phyloP scores from a whole-genome alignment of 768 basidiomycete species.

The Cystobasidium onofrii region DNA sequence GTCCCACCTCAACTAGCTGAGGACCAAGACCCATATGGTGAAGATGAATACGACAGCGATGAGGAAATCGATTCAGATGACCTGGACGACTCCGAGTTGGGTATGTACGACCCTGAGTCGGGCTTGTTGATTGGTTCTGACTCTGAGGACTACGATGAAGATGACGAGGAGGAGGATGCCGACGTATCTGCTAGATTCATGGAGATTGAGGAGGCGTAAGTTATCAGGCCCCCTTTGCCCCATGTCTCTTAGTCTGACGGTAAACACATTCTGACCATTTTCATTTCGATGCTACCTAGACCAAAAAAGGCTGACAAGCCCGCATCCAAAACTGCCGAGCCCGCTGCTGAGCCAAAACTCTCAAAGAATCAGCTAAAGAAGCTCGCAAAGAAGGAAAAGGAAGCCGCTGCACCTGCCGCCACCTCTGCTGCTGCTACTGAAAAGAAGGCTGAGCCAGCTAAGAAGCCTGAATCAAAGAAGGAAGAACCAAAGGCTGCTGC shows the following conservation, averaged over 20 bases:
- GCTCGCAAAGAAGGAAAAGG: slow-evolving; percentile 33
- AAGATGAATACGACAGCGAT: slow-evolving; percentile 15
- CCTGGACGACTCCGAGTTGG: slow-evolving; percentile 25
- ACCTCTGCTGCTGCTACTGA: slow-evolving; percentile 6
- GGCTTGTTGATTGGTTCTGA: slow-evolving; percentile 12
- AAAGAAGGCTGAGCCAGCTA: not conserved
- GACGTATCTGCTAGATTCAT: slow-evolving; percentile 26
- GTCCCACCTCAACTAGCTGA: slow-evolving; percentile 12
- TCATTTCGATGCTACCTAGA: not conserved
- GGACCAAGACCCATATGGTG: slow-evolving; percentile 19
- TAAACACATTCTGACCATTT: too few species aligned
- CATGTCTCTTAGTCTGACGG: too few species aligned
- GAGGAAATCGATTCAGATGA: slow-evolving; percentile 30
- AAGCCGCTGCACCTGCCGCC: slow-evolving; percentile 23
- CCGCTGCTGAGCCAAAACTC: slow-evolving; percentile 29
- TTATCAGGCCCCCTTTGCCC: too few species aligned
- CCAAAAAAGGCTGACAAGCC: slow-evolving; percentile 26
- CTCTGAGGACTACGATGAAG: slow-evolving; percentile 9
- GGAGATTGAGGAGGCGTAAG: slow-evolving; percentile 28
- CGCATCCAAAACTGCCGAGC: slow-evolving; percentile 22
- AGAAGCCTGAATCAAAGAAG: slow-evolving; percentile 35
- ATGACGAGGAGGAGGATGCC: slow-evolving; percentile 26
- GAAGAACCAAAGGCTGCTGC: slow-evolving; percentile 42
- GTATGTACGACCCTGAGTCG: slow-evolving; percentile 32
- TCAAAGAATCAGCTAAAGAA: slow-evolving; percentile 39